These are phyloP conservation scores for Phyllachora maydis DNA, from an alignment of 2,329 filamentous ascomycete species.

Conservation along the genomic window DNA sequence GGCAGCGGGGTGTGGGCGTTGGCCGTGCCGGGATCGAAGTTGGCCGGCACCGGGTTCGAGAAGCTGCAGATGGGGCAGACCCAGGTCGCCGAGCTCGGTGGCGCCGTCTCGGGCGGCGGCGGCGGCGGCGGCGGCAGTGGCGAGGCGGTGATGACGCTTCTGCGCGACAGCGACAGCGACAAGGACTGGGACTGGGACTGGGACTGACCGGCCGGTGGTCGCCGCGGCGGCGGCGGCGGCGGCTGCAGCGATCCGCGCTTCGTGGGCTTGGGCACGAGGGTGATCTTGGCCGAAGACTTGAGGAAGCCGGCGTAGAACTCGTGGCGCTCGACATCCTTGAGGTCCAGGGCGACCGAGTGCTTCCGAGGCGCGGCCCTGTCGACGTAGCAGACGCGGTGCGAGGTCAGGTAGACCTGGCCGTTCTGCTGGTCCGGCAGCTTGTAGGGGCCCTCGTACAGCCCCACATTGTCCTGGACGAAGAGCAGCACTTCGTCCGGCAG, in stretches of 20 bases:
- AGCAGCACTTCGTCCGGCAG: conserved; percentile 85
- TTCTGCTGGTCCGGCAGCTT: conserved; percentile 90
- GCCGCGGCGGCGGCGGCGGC: conserved; percentile 26
- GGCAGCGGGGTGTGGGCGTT: conserved; percentile 62
- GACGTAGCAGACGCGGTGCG: conserved; percentile 88
- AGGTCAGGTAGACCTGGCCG: conserved; percentile 90
- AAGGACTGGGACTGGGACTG: too few relatives aligned
- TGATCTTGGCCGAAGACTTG: conserved; percentile 89
- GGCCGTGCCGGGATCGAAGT: conserved; percentile 73
- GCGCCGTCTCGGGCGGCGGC: conserved; percentile 21
- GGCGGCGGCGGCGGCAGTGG: too few relatives aligned
- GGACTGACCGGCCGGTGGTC: too few relatives aligned
- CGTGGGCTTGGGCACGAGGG: conserved; percentile 59
- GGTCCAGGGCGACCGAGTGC: conserved; percentile 64
- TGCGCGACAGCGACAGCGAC: too few relatives aligned
- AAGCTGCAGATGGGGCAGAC: conserved; percentile 92
- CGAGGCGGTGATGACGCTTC: too few relatives aligned
- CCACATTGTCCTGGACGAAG: conserved; percentile 94
- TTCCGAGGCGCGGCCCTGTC: conserved; percentile 72
- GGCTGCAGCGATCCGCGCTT: conserved; percentile 42
- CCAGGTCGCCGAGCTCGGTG: conserved; percentile 56
- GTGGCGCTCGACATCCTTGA: conserved; percentile 77
- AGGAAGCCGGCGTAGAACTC: conserved; percentile 92
- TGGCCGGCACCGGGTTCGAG: conserved; percentile 78
- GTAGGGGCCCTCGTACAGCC: conserved; percentile 92